These are phyloP conservation scores for Backusella morwellensis DNA, from an alignment of 192 early-diverging fungal species.

Conservation along the genomic window DNA sequence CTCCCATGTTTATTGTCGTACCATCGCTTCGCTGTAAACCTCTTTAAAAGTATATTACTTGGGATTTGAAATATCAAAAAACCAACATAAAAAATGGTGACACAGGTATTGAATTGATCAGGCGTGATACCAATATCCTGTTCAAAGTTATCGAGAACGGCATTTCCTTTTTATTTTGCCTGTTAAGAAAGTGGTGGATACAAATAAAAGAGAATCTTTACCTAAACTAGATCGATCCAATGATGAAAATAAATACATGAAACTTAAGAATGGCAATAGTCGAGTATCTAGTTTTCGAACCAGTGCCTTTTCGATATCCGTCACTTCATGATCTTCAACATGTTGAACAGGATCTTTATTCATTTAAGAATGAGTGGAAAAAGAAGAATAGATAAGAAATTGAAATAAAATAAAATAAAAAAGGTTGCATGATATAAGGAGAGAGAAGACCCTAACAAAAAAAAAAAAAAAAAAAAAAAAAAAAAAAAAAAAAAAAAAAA, in stretches of 20 bases:
- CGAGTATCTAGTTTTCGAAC: conserved; percentile 26
- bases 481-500: not conserved
- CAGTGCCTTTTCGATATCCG: conserved; percentile 17
- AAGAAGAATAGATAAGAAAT: not conserved
- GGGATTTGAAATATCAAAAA: conserved; percentile 36
- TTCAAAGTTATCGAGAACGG: conserved; percentile 37
- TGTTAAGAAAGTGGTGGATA: not conserved
- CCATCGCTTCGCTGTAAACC: conserved; percentile 26
- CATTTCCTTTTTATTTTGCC: conserved; percentile 22
- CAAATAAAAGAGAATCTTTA: not conserved
- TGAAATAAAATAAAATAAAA: not conserved
- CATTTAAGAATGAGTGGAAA: not conserved
- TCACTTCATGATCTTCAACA: not conserved
- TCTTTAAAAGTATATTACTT: conserved; percentile 33
- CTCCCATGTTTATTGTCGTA: not conserved
- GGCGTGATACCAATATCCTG: conserved; percentile 26
- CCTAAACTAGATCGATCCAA: conserved; percentile 35
- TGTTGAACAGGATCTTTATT: not conserved
- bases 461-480: no score
- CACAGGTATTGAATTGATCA: conserved; percentile 33
- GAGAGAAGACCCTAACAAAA: not conserved
- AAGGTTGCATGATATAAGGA: not conserved
- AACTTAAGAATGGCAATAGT: conserved; percentile 29
- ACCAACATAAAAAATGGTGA: conserved; percentile 32
- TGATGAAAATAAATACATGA: conserved; percentile 36